Evolutionary conservation across 768 basidiomycete species (phyloP).

Genomic region (Boletus pseudopeckii): DNA sequence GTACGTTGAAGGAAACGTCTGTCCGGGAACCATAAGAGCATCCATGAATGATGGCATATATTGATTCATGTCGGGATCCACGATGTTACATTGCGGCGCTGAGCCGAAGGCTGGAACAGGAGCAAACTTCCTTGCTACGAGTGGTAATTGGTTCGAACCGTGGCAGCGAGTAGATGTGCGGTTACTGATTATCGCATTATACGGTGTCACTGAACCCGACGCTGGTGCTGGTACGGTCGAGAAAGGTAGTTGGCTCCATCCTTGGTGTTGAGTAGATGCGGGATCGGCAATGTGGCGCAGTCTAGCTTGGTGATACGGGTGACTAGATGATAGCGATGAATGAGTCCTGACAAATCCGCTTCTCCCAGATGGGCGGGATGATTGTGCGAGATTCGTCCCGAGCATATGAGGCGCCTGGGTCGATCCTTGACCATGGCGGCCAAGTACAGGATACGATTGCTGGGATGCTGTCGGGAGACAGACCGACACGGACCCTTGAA

Average conservation of each 20-base stretch:
- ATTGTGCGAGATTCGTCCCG: conserved; percentile 2
- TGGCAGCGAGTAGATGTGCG: neutral
- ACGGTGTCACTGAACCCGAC: neutral
- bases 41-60: neutral
- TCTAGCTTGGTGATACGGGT: conserved; percentile 18
- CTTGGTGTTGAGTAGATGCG: conserved; percentile 1
- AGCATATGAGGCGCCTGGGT: neutral
- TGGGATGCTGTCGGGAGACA: neutral
- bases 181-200: neutral
- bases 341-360: conserved; percentile 1
- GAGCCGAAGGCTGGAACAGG: neutral
- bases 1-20: neutral
- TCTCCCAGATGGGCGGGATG: conserved; percentile 2
- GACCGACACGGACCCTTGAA: neutral
- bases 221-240: neutral
- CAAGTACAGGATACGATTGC: conserved; percentile 4
- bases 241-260: neutral
- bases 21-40: neutral
- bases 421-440: neutral
- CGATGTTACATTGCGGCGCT: conserved; percentile 1
- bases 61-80: neutral
- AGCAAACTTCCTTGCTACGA: neutral
- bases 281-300: conserved; percentile 13
- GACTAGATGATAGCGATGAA: conserved; percentile 5
- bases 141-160: neutral